These are phyloP conservation scores for Climacium dendroides DNA, from an alignment of 225 moss, liverwort and hornwort genomes.

Conservation along the genomic window DNA sequence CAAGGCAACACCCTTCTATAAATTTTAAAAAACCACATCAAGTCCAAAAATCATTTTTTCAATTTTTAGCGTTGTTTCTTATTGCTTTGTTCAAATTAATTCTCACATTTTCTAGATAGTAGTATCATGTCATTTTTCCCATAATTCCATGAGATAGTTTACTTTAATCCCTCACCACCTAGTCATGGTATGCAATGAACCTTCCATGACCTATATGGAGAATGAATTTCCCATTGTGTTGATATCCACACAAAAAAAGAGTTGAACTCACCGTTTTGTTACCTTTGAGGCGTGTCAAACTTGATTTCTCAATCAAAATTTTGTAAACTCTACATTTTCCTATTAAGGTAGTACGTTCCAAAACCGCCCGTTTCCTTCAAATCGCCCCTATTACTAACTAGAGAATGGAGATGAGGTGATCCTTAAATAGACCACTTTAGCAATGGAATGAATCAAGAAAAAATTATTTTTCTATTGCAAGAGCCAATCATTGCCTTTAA, in stretches of 20 bases:
- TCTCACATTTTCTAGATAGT: background rate
- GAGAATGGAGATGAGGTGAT: too few species aligned
- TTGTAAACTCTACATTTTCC: too few species aligned
- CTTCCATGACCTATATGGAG: background rate
- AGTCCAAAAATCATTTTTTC: background rate
- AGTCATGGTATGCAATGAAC: fast-evolving
- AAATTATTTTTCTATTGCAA: too few species aligned
- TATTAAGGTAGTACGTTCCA: too few species aligned
- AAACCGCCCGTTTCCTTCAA: too few species aligned
- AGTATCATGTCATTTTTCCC: fast-evolving
- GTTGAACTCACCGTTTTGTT: background rate
- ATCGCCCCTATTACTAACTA: too few species aligned
- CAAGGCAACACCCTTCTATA: background rate
- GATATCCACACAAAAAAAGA: background rate
- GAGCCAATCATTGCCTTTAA: too few species aligned
- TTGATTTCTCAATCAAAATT: background rate
- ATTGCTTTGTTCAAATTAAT: background rate
- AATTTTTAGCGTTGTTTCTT: background rate
- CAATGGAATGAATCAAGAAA: too few species aligned
- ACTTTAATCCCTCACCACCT: background rate
- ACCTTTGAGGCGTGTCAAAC: fast-evolving
- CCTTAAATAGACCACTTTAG: too few species aligned
- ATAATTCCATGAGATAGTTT: too few species aligned
- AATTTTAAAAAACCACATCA: background rate
- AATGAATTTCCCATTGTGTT: fast-evolving